Base-by-base conservation (phyloP, 352 stramenopile genomes). In the Globisporangium echinulatum region DNA sequence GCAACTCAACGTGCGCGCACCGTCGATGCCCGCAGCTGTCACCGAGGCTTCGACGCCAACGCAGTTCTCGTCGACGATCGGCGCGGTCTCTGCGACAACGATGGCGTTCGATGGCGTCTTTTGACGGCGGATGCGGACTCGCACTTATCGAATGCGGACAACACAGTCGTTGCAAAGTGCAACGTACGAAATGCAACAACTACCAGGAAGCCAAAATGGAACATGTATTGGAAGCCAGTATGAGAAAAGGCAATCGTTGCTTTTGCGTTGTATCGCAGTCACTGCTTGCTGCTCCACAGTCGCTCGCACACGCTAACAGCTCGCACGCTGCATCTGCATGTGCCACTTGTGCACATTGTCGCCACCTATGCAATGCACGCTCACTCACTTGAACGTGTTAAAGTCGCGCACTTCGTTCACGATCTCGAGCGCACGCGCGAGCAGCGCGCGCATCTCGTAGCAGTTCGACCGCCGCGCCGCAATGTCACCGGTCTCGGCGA, bases 351-450 rank as follows among this genome's bases (percentile, higher is more conserved):
- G 25, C 25, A 33, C 25, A 33, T 3, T 33, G 25, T 33, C 25
- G 25, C 25, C 25, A 33, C 25, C 25, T 3, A 33, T 33, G 25
- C 25, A 33, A 33, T 33, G 40, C 40, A 44, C 40, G 40, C 40
- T 44, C 40, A 8, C 40, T 44, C 85, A 97, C 73, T 97, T 98
- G 69, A 97, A 98, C 53, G 92, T 97, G 74, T 98, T 98, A 72
- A 98, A 99, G 70, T 99, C 96, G 48, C 96, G 84, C 59, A 99
- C 97, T 79, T 99, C 96, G 72, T 99, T 99, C 19, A 99, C 94
- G 71, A 99, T 99, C 70, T 98, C 91, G 58, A 98, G 71, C 25
- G 97, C 96, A 62, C 96, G 97, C 42, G 96, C 78, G 39, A 99
- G 74, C 53, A 99, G 74, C 64, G 95, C 97, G 52, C 88, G 90